phyloP scores from a whole-genome alignment of 257 asterid genomes.

The Mentha longifolia region DNA sequence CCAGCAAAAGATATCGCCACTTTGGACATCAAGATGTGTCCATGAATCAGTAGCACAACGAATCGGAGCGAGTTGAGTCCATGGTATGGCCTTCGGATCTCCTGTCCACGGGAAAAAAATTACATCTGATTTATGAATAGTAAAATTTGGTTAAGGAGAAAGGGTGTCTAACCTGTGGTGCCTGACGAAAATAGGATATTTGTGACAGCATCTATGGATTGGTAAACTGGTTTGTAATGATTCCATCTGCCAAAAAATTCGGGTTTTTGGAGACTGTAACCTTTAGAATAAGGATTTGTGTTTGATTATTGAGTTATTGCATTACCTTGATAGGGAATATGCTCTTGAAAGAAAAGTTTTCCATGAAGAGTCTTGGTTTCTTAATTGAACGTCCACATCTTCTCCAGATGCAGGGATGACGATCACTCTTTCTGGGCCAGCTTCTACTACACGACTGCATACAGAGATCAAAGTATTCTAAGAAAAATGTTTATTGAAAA shows the following conservation, averaged over 20 bases:
- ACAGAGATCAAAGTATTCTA: slow-evolving; percentile 3
- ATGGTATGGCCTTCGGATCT: slow-evolving; percentile 95
- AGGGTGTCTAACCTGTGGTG: slow-evolving; percentile 68
- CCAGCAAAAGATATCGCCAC: slow-evolving; percentile 84
- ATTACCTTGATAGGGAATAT: slow-evolving; percentile 55
- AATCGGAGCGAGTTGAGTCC: slow-evolving; percentile 94
- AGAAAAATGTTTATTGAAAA: slow-evolving; percentile 15
- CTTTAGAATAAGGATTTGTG: slow-evolving; percentile 16
- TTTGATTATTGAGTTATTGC: slow-evolving; percentile 14
- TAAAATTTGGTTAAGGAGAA: slow-evolving; percentile 12
- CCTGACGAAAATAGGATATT: slow-evolving; percentile 93
- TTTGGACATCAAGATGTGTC: slow-evolving; percentile 59
- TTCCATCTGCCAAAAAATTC: slow-evolving; percentile 55
- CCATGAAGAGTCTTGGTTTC: slow-evolving; percentile 78
- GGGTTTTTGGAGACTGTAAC: slow-evolving; percentile 19
- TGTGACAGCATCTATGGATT: slow-evolving; percentile 68
- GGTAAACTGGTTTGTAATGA: slow-evolving; percentile 63
- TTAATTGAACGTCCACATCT: slow-evolving; percentile 61
- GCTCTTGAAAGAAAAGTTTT: slow-evolving; percentile 61
- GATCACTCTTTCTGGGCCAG: slow-evolving; percentile 62
- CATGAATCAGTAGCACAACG: slow-evolving; percentile 86
- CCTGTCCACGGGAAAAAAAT: slow-evolving; percentile 51
- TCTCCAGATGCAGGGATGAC: slow-evolving; percentile 78
- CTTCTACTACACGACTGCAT: slow-evolving; percentile 85
- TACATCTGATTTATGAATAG: background rate